Base-by-base conservation (phyloP, 23 red algal genomes). In the Pyropia haitanensis region DNA sequence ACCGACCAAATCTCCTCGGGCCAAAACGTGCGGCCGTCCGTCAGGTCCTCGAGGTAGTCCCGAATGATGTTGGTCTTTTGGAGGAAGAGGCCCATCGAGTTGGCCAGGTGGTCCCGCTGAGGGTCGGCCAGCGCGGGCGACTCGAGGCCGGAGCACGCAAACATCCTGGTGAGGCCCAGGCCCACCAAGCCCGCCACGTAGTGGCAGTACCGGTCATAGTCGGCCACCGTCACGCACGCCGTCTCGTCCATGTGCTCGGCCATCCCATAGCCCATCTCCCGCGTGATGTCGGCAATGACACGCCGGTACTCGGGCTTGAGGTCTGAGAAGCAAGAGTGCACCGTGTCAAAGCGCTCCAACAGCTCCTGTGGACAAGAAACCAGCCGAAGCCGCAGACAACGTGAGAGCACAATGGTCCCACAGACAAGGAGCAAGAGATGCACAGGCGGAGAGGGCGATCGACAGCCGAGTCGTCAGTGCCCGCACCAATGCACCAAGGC, bases 1-100 rank as follows among this genome's bases (percentile, higher is more conserved):
- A 68, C 52, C 54, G 76, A 63, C 93, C 93, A 97, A 25, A 97
- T 78, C 44, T 97, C 93, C 32, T 60, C 63, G 9, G 93, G 93
- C 93, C 93, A 97, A 63, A 97, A 97, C 21, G 93, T 97, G 30
- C 93, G 81, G 14, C 75, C 93, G 50, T 97, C 93, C 18, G 58
- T 49, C 18, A 80, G 59, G 81, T 97, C 93, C 57, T 97, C 93
- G 26, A 88, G 68, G 49, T 86, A 97, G 54, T 97, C 93, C 10
- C 93, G 85, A 25, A 97, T 87, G 64, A 97, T 97, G 56, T 97
- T 97, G 27, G 87, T 91, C 65, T 97, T 97, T 68, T 97, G 93
- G 56, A 97, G 66, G 68, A 97, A 97, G 29, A 90, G 65, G 51
- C 93, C 93, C 93, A 97, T 97, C 5, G 85, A 90, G 58, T 88